phyloP scores from a whole-genome alignment of 192 early-diverging fungal genomes.

The Umbelopsis vinacea region DNA sequence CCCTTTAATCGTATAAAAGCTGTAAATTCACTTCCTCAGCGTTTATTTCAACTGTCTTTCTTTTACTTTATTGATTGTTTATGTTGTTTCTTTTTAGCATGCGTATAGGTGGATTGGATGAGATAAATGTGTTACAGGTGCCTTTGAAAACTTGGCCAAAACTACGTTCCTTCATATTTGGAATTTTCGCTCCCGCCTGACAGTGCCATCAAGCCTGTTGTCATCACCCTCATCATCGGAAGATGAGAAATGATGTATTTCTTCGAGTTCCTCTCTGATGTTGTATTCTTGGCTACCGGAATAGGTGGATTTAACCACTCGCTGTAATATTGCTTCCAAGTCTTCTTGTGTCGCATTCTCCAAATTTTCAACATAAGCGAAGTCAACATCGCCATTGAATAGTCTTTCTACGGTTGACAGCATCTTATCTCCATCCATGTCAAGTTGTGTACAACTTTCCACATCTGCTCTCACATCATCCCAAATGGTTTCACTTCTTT shows the following conservation, averaged over 20 bases:
- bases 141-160: background rate
- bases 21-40: too few relatives aligned
- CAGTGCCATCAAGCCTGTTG: background rate
- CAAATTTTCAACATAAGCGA: background rate
- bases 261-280: background rate
- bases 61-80: too few relatives aligned
- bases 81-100: too few relatives aligned
- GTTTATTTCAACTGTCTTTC: too few relatives aligned
- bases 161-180: background rate
- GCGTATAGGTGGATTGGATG: background rate
- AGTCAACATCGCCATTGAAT: background rate
- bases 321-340: constrained; percentile 10
- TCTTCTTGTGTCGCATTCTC: constrained; percentile 20
- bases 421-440: constrained; percentile 5
- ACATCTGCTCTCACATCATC: background rate
- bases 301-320: background rate
- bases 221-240: background rate
- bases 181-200: background rate
- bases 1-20: too few relatives aligned
- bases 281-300: background rate
- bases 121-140: background rate
- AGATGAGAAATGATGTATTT: background rate
- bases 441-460: background rate
- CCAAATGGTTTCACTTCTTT: constrained; percentile 24
- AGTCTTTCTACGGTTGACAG: background rate